phyloP scores from a whole-genome alignment of 2,329 filamentous ascomycete genomes.

The Pseudopyrenochaeta lycopersici region DNA sequence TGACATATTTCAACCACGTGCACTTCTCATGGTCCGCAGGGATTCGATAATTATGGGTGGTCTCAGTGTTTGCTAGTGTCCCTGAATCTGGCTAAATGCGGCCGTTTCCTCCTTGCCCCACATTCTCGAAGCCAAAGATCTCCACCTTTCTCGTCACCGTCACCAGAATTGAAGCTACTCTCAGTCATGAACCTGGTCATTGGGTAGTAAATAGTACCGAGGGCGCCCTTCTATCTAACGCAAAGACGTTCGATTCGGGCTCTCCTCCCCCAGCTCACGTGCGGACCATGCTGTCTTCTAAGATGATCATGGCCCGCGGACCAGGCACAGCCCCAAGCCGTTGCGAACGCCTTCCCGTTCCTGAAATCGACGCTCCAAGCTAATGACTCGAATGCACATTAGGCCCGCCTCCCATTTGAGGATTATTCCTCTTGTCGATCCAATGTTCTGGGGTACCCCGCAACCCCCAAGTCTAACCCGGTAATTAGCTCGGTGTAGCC shows the following conservation, averaged over 20 bases:
- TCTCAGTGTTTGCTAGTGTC: slow-evolving; percentile 3
- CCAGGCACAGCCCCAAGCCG: slow-evolving; percentile 2
- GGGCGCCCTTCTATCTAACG: background rate
- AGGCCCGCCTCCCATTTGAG: slow-evolving; percentile 29
- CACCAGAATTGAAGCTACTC: background rate
- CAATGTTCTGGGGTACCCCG: slow-evolving; percentile 13
- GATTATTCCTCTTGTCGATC: slow-evolving; percentile 26
- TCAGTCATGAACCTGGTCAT: background rate
- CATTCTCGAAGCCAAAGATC: no score
- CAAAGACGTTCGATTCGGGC: slow-evolving; percentile 4
- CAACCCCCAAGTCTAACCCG: background rate
- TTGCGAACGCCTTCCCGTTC: slow-evolving; percentile 21
- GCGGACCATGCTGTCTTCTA: background rate
- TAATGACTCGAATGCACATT: slow-evolving; percentile 9
- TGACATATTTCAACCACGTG: no score
- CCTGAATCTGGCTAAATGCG: background rate
- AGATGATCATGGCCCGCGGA: background rate
- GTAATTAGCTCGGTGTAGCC: slow-evolving; percentile 23
- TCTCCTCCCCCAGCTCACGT: background rate
- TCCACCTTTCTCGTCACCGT: background rate
- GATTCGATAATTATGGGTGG: no score
- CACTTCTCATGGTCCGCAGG: no score
- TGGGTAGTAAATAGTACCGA: background rate
- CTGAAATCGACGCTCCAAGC: slow-evolving; percentile 4
- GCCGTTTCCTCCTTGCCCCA: no score